phyloP scores from a whole-genome alignment of 257 asterid genomes.

The Haberlea rhodopensis region DNA sequence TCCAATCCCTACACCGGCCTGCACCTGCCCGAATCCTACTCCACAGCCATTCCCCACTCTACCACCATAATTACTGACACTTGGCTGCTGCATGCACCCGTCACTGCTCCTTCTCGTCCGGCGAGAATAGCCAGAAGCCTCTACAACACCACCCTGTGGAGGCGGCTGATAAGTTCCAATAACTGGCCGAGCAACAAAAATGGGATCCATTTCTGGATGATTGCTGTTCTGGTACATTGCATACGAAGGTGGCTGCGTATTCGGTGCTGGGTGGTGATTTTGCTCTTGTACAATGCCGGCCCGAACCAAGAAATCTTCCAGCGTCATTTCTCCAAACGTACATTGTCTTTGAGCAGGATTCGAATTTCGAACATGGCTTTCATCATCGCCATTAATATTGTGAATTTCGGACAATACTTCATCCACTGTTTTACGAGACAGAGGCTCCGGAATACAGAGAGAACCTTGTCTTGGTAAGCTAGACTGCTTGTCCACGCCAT shows the following conservation, averaged over 20 bases:
- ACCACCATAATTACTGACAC: constrained; percentile 36
- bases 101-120: constrained; percentile 40
- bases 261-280: constrained; percentile 18
- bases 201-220: constrained; percentile 25
- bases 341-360: constrained; percentile 42
- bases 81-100: constrained; percentile 38
- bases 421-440: constrained; percentile 68
- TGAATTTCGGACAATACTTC: constrained; percentile 80
- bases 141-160: constrained; percentile 43
- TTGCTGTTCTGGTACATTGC: constrained; percentile 38
- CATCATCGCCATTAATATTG: constrained; percentile 19
- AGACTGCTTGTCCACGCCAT: constrained; percentile 35
- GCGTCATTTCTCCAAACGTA: constrained; percentile 75
- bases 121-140: constrained; percentile 25
- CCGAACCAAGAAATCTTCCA: constrained; percentile 70
- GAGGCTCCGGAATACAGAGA: constrained; percentile 51
- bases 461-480: constrained; percentile 71
- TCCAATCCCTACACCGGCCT: constrained; percentile 41
- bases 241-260: constrained; percentile 38
- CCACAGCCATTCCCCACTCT: constrained; percentile 54
- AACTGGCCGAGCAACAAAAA: constrained; percentile 35
- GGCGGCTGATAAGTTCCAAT: constrained; percentile 30
- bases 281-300: constrained; percentile 76
- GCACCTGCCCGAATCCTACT: constrained; percentile 51
- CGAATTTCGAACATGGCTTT: constrained; percentile 25